phyloP scores from a whole-genome alignment of 768 basidiomycete genomes.

The Cystofilobasidium capitatum region DNA sequence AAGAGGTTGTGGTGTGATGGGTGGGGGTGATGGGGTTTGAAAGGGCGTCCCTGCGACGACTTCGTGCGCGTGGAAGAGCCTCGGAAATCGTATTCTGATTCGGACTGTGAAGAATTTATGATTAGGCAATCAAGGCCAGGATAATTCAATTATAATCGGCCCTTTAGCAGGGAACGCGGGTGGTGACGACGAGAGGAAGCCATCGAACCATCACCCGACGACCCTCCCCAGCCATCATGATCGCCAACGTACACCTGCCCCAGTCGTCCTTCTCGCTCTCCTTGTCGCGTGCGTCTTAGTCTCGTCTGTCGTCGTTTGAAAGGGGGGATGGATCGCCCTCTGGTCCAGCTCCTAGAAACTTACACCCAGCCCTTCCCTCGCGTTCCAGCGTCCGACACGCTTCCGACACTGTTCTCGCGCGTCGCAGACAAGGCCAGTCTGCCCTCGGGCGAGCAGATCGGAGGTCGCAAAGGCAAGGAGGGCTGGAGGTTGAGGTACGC shows the following conservation, averaged over 20 bases:
- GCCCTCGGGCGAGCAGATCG: conserved; percentile 23
- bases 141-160: too few species aligned
- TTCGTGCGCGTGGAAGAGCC: too few species aligned
- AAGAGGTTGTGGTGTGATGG: too few species aligned
- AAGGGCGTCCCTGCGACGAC: too few species aligned
- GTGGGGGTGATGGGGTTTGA: too few species aligned
- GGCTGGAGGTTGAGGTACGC: conserved; percentile 64
- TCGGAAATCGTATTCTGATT: too few species aligned
- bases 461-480: conserved; percentile 16
- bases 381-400: conserved; percentile 15
- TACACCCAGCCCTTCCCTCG: neutral
- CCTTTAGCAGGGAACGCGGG: too few species aligned
- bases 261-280: conserved; percentile 40
- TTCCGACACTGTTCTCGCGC: conserved; percentile 9
- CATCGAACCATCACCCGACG: too few species aligned
- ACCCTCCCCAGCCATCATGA: conserved; percentile 6
- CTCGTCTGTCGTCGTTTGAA: neutral
- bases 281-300: neutral
- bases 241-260: conserved; percentile 67
- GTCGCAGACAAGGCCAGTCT: conserved; percentile 26
- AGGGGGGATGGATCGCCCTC: neutral
- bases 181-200: too few species aligned
- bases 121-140: too few species aligned
- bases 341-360: neutral
- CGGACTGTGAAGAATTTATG: too few species aligned